Evolutionary conservation across 768 basidiomycete genomes (phyloP).

Genomic region (Pholiota conissans): DNA sequence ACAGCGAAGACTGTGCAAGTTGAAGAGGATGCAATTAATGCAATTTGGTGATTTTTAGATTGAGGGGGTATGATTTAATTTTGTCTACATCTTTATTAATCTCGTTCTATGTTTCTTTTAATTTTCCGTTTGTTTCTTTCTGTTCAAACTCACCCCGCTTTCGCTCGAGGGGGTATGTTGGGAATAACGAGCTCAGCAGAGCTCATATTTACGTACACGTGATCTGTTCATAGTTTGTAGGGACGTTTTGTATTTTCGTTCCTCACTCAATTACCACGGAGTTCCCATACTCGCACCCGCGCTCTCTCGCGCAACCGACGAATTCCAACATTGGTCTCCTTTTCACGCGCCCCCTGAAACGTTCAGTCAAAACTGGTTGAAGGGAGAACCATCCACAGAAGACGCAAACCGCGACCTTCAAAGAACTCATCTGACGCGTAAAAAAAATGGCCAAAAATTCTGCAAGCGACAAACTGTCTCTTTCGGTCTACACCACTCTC

Average conservation of each 20-base stretch:
- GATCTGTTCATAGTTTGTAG: background rate
- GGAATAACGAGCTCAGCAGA: background rate
- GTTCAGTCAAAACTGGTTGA: too few species aligned
- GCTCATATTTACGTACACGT: background rate
- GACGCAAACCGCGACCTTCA: too few species aligned
- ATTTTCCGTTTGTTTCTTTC: too few species aligned
- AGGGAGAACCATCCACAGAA: too few species aligned
- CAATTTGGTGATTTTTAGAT: background rate
- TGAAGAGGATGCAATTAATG: background rate
- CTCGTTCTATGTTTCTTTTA: too few species aligned
- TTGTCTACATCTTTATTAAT: background rate
- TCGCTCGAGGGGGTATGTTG: background rate
- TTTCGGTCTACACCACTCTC: slow-evolving; percentile 49
- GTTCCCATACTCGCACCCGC: background rate
- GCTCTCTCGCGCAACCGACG: too few species aligned
- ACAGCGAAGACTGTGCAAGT: background rate
- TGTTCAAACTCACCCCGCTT: background rate
- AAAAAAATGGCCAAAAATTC: slow-evolving; percentile 2
- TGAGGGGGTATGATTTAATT: background rate
- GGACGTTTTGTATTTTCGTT: background rate
- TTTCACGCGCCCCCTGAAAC: too few species aligned
- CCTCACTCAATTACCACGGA: background rate
- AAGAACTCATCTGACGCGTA: background rate
- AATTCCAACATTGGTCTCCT: too few species aligned
- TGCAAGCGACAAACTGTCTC: slow-evolving; percentile 7